Base-by-base conservation (phyloP, 208 protist genomes). In the Leishmania gerbilli region DNA sequence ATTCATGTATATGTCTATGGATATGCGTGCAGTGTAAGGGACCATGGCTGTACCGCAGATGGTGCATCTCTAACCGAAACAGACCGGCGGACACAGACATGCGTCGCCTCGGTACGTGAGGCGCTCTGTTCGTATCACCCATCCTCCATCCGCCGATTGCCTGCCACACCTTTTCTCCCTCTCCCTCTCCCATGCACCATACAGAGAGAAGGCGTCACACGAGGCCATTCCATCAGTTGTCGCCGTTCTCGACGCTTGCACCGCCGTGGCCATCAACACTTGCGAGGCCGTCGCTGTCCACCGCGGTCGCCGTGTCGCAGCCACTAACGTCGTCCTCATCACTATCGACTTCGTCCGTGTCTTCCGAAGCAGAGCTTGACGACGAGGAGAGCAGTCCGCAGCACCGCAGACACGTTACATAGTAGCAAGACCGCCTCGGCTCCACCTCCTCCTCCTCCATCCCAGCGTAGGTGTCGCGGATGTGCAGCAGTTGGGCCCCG, bases 381-480 rank as follows among this genome's bases (percentile, higher is more conserved):
- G 85, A 93, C 11, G 92, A 91, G 40, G 92, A 94, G 47, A 89
- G 79, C 34, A 94, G 84, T 3, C 92, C 93, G 55, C 87, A 92
- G 79, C 95, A 96, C 79, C 83, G 86, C 68, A 96, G 74, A 74
- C 95, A 98, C 13, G 88, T 91, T 45, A 98, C 85, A 82, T 98
- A 98, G 80, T 98, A 98, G 65, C 87, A 83, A 60, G 88, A 91
- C 15, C 92, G 93, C 75, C 85, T 83, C 79, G 81, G 79, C 37
- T 83, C 80, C 85, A 94, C 82, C 71, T 80, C 89, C 56, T 96
- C 93, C 79, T 68, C 84, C 64, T 86, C 90, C 95, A 98, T 98
- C 3, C 79, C 93, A 1, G 78, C 69, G 86, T 98, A 98, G 37
- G 79, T 87, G n/a, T 79, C 55, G 24, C 83, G 77, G 55, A 98